Base-by-base conservation (phyloP, 805 yeast species). In the Komagataella pseudopastoris region DNA sequence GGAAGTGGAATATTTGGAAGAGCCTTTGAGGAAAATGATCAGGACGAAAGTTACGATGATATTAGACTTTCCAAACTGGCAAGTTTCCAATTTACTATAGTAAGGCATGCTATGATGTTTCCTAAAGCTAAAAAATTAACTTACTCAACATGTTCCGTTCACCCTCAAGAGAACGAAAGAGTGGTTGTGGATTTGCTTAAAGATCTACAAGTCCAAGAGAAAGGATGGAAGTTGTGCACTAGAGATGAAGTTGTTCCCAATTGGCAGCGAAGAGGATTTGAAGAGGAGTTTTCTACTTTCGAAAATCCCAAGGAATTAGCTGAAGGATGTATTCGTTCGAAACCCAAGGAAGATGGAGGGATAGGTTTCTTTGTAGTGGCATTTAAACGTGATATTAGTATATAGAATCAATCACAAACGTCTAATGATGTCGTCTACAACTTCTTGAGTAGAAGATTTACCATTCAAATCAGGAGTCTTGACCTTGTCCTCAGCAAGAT, bases 1-100 rank as follows among this genome's bases (percentile, higher is more conserved):
- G 99, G 99, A 0, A 85, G 95, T 48, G 99, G 99, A 3, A 93
- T 93, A 46, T 91, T 91, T 69, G 96, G 97, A n/a, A 71, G 96
- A 44, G 86, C 83, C 2, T 68, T 76, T 53, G 83, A 81, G 49
- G 87, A 73, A 54, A 62, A 59, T 18, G 77, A 77, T 8, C 81
- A 78, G 53, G 69, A 70, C 45, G 69, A 63, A 22, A 58, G 65
- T 6, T 53, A 52, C 49, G 68, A 69, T 50, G 69, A 66, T n/a
- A 77, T 77, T 55, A 70, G 96, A 61, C 71, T 95, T 49, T 72
- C 75, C 20, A 87, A 83, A 59, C 72, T 93, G 48, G 78, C 96
- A 0, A 82, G 85, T 36, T 93, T 93, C 71, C 99, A 93, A 68
- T 85, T 77, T 61, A 81, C 81, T 46, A 88, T 93, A 46, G 86